Conservation (phyloP, 345 rosid species). For the Adansonia digitata region DNA sequence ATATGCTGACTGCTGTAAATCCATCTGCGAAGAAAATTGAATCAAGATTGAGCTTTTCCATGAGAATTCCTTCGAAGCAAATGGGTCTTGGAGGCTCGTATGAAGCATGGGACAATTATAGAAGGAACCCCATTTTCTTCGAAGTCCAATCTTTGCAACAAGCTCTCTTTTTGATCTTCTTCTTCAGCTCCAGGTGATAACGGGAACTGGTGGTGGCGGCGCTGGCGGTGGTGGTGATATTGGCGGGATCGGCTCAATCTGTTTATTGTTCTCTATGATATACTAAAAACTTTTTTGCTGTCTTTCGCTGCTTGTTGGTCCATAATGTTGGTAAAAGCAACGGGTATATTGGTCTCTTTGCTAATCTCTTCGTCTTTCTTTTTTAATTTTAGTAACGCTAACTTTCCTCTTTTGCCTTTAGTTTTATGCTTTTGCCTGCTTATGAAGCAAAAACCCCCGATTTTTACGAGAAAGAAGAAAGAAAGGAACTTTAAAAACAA, state of each 20-base stretch:
- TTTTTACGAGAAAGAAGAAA: neutral
- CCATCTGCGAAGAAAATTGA: neutral
- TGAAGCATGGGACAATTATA: neutral
- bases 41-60: neutral
- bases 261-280: slow-evolving; percentile 6
- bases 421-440: neutral
- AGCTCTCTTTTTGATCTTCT: slow-evolving; percentile 6
- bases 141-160: slow-evolving; percentile 6
- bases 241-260: slow-evolving; percentile 42
- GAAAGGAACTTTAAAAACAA: neutral
- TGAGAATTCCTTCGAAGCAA: slow-evolving; percentile 3
- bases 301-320: neutral
- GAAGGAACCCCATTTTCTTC: slow-evolving; percentile 1
- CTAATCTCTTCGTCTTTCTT: neutral
- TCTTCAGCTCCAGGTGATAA: slow-evolving; percentile 12
- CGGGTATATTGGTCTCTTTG: neutral
- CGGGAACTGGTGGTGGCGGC: neutral
- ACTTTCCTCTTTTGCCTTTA: neutral
- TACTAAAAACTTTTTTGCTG: neutral
- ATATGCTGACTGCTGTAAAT: neutral
- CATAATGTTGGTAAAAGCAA: slow-evolving; percentile 13
- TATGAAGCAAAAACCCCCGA: neutral
- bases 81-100: slow-evolving; percentile 10
- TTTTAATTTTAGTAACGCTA: neutral
- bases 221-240: slow-evolving; percentile 24